These are phyloP conservation scores for Pelargonium cotyledonis DNA, from an alignment of 441 rosid genomes.

Conservation along the genomic window DNA sequence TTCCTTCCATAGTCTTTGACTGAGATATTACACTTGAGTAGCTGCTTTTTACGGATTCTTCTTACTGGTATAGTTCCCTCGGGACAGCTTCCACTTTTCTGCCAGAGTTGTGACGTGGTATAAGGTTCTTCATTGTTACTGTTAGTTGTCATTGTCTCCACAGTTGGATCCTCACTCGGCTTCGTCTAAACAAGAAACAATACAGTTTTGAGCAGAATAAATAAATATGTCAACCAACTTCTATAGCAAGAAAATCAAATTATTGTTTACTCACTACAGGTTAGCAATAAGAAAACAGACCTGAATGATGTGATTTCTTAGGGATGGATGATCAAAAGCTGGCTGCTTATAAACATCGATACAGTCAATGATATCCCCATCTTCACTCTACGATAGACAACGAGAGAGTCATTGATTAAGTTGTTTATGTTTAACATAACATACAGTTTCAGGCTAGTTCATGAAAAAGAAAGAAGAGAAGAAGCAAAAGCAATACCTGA, in stretches of 20 bases:
- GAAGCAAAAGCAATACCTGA: background rate
- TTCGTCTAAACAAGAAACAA: conserved; percentile 16
- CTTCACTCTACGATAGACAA: conserved; percentile 18
- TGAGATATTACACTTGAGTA: background rate
- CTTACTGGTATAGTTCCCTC: conserved; percentile 21
- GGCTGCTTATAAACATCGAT: conserved; percentile 15
- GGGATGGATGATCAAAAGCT: conserved; percentile 17
- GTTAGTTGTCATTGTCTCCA: background rate
- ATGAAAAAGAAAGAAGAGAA: background rate
- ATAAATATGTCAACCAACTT: background rate
- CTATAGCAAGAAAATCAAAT: background rate
- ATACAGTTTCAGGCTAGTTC: background rate
- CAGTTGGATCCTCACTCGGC: conserved; percentile 13
- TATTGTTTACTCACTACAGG: background rate
- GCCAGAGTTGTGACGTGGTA: conserved; percentile 19
- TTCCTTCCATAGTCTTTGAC: conserved; percentile 3
- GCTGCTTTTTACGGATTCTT: background rate
- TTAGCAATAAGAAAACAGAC: background rate
- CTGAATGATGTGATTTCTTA: conserved; percentile 19
- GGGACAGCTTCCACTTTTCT: conserved; percentile 25
- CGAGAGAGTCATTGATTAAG: background rate
- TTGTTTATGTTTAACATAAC: background rate
- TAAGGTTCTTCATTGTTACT: background rate
- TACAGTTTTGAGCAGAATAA: background rate
- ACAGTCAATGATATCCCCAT: conserved; percentile 25